Conservation (phyloP, 169 alveolate genomes). For the Plasmodium fragile region DNA sequence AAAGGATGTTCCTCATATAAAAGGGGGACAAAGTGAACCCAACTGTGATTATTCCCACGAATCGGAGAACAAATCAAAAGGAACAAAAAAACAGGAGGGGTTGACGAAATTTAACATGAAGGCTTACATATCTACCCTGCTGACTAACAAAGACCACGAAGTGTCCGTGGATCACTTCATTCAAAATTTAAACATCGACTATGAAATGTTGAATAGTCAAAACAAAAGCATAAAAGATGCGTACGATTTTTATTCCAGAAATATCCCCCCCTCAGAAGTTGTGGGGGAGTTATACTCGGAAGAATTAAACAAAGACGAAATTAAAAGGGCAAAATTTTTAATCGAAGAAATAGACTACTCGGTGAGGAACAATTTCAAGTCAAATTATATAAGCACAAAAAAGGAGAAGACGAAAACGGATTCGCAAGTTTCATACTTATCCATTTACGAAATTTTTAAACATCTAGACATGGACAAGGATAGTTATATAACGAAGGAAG, state of each 20-base stretch:
- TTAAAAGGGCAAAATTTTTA: conserved; percentile 69
- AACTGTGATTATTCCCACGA: background rate
- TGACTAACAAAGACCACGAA: conserved; percentile 49
- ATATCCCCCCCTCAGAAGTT: conserved; percentile 47
- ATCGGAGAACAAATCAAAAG: background rate
- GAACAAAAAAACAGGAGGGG: conserved; percentile 25
- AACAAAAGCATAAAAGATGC: conserved; percentile 58
- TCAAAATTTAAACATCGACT: conserved; percentile 28
- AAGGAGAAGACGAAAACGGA: background rate
- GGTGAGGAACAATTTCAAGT: conserved; percentile 47
- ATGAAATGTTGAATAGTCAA: conserved; percentile 25
- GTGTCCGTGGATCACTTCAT: conserved; percentile 46
- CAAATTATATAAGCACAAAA: conserved; percentile 33
- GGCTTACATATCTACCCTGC: conserved; percentile 58
- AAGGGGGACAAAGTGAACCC: background rate
- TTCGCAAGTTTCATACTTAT: conserved; percentile 31
- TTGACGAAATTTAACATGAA: conserved; percentile 59
- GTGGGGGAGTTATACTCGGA: conserved; percentile 3
- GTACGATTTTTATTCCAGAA: conserved; percentile 64
- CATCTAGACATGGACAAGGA: conserved; percentile 65
- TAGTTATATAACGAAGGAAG: conserved; percentile 73
- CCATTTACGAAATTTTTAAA: conserved; percentile 66
- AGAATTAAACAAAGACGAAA: conserved; percentile 41
- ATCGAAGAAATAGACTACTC: conserved; percentile 73
- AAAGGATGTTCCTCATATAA: background rate